Conservation (phyloP, 176 grass and related monocot genomes). For the Chrysopogon serrulatus region DNA sequence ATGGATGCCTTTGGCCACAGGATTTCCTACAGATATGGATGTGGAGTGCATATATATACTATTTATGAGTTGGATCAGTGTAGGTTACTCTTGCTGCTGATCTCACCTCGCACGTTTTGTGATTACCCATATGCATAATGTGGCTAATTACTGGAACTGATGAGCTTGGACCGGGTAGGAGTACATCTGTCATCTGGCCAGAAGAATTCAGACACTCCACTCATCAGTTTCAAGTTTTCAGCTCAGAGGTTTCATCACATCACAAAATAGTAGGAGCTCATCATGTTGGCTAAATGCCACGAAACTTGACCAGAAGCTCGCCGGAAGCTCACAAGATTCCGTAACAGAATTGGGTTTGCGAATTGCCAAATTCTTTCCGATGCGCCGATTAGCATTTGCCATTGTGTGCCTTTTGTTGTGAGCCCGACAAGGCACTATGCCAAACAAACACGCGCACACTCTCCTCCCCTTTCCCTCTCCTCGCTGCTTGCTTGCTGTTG, state of each 20-base stretch:
- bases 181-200: neutral
- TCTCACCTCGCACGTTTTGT: neutral
- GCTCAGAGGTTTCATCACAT: neutral
- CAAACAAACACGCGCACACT: neutral
- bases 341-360: constrained; percentile 3
- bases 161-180: neutral
- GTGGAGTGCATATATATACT: neutral
- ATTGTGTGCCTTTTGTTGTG: neutral
- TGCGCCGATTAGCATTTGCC: neutral
- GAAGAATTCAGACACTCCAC: constrained; percentile 10
- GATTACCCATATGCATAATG: neutral
- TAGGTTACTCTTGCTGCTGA: neutral
- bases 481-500: neutral
- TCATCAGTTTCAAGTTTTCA: neutral
- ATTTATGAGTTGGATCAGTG: neutral
- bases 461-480: too few species aligned
- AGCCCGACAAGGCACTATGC: constrained; percentile 19
- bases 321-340: neutral
- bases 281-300: neutral
- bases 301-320: neutral
- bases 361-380: neutral
- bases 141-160: neutral
- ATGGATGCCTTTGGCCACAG: neutral
- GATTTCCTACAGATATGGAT: neutral
- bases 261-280: neutral